Evolutionary conservation across 2,329 filamentous ascomycete genomes (phyloP).

Genomic region (Talaromyces sp.): DNA sequence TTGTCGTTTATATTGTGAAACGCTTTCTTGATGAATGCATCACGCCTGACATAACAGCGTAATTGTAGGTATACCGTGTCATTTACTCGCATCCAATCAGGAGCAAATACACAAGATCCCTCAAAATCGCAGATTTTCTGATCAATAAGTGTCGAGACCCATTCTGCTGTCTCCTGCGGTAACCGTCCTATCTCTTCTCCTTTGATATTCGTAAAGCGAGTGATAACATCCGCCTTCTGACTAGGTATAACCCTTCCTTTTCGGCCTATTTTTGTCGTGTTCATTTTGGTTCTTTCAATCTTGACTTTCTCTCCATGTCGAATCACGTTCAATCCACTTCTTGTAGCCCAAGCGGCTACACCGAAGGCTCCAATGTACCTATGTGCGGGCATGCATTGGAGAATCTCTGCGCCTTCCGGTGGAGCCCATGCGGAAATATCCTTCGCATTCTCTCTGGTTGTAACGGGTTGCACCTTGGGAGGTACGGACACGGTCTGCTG

Average conservation of each 20-base stretch:
- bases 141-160: conserved; percentile 89
- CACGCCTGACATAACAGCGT: conserved; percentile 66
- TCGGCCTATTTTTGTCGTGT: conserved; percentile 49
- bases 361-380: conserved; percentile 91
- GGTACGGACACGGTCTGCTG: background rate
- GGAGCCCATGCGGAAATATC: background rate
- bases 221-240: conserved; percentile 75
- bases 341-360: conserved; percentile 84
- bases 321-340: conserved; percentile 69
- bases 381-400: conserved; percentile 41
- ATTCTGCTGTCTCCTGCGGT: conserved; percentile 78
- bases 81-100: conserved; percentile 77
- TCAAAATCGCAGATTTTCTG: conserved; percentile 85
- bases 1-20: conserved; percentile 57
- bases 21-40: conserved; percentile 63
- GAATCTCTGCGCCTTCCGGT: conserved; percentile 15
- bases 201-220: conserved; percentile 75
- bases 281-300: conserved; percentile 79
- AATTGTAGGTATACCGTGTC: conserved; percentile 93
- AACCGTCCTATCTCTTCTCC: conserved; percentile 83
- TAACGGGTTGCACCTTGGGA: background rate
- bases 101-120: conserved; percentile 81
- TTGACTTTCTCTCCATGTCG: conserved; percentile 76
- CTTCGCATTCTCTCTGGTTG: background rate
- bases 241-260: conserved; percentile 44